Conservation (phyloP, 73 alveolate genomes). For the Paramecium octaurelia region DNA sequence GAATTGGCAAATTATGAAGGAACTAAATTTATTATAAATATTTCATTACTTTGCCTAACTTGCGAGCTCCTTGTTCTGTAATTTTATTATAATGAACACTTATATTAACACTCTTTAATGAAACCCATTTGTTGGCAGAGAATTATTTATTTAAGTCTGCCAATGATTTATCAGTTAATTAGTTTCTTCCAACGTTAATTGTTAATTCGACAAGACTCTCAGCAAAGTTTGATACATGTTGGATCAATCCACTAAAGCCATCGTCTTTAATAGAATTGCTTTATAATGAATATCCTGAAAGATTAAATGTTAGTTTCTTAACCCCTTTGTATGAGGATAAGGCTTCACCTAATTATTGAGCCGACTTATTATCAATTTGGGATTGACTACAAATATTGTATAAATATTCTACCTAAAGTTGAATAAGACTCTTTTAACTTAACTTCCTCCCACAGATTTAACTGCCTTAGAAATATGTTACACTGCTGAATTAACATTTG, state of each 20-base stretch:
- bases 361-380: background rate
- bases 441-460: background rate
- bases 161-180: background rate
- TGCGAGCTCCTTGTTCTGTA: background rate
- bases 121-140: background rate
- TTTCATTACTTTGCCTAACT: background rate
- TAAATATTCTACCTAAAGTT: background rate
- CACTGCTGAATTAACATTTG: background rate
- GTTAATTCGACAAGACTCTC: background rate
- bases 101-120: background rate
- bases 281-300: background rate
- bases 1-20: background rate
- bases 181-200: slow-evolving; percentile 13
- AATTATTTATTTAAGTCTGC: background rate
- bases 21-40: background rate
- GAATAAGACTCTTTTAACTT: background rate
- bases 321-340: background rate
- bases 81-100: slow-evolving; percentile 12
- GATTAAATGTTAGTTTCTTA: background rate
- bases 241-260: background rate
- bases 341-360: background rate
- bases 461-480: background rate
- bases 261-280: background rate
- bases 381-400: background rate
- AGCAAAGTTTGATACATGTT: background rate